These are phyloP conservation scores for Leptomonas pyrrhocoris DNA, from an alignment of 208 protist genomes.

Conservation along the genomic window DNA sequence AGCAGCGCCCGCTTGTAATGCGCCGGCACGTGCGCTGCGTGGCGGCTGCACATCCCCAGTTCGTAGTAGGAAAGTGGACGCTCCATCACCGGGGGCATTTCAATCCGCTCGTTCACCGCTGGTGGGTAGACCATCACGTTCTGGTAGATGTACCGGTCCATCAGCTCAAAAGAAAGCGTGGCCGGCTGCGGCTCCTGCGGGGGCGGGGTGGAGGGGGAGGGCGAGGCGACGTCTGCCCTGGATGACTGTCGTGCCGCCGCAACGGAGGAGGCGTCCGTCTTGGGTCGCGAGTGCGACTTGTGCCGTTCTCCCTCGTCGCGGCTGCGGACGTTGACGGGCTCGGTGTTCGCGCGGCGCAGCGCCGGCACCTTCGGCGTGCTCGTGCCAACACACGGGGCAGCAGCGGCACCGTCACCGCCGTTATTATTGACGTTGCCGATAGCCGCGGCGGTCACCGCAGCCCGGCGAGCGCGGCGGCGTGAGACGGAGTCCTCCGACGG, in stretches of 20 bases:
- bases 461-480: constrained; percentile 8
- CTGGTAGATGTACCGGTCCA: constrained; percentile 22
- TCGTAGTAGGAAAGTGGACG: constrained; percentile 20
- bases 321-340: constrained; percentile 13
- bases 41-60: constrained; percentile 20
- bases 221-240: neutral
- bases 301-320: constrained; percentile 18
- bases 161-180: constrained; percentile 2
- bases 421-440: neutral
- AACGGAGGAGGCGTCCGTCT: neutral
- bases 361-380: neutral
- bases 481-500: constrained; percentile 7
- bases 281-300: neutral
- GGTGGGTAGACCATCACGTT: constrained; percentile 17
- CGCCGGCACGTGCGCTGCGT: constrained; percentile 5
- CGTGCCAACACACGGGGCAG: neutral
- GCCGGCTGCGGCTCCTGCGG: constrained; percentile 7
- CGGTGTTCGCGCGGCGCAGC: constrained; percentile 8
- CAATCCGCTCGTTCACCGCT: neutral
- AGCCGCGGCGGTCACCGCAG: neutral
- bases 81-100: constrained; percentile 17
- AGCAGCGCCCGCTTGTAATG: constrained; percentile 18
- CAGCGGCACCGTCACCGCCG: neutral
- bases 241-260: neutral
- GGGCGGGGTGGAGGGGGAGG: neutral